Percentiles rank a stretch among this genome's conserved stretches.
Evolutionary conservation across 2,329 filamentous ascomycete species (phyloP).

Genomic region (Xylariaceae sp.): DNA sequence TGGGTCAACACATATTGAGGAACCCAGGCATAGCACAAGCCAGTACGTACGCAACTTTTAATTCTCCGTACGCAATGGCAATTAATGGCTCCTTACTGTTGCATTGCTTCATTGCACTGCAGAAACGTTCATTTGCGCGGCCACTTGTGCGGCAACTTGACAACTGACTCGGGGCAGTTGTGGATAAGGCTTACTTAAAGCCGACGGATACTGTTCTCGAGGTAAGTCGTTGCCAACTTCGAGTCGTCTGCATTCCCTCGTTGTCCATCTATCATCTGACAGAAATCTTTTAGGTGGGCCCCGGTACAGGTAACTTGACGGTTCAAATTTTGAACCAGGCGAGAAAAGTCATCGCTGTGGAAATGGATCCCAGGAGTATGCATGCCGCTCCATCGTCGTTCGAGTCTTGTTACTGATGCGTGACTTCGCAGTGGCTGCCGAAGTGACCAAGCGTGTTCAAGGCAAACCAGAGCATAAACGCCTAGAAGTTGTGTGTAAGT

Average conservation of each 20-base stretch:
- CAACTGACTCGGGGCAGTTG: slow-evolving; percentile 68
- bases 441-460: slow-evolving; percentile 70
- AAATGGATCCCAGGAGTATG: slow-evolving; percentile 76
- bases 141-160: not conserved
- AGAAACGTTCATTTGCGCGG: not conserved
- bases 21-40: slow-evolving; percentile 20
- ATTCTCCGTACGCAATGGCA: too few relatives aligned
- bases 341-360: slow-evolving; percentile 72
- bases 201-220: slow-evolving; percentile 87
- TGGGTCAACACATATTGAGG: slow-evolving; percentile 80
- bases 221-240: slow-evolving; percentile 54
- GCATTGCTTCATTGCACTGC: not conserved
- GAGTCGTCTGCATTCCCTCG: not conserved
- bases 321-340: slow-evolving; percentile 83
- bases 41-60: slow-evolving; percentile 2
- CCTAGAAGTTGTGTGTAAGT: slow-evolving; percentile 62
- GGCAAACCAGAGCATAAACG: slow-evolving; percentile 78
- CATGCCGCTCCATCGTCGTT: not conserved
- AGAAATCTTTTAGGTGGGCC: slow-evolving; percentile 54
- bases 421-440: slow-evolving; percentile 62
- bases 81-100: not conserved
- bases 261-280: not conserved
- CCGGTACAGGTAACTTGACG: slow-evolving; percentile 79
- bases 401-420: not conserved
- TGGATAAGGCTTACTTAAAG: slow-evolving; percentile 82